Base-by-base conservation (phyloP, 352 stramenopile species). In the Pythium monospermum region DNA sequence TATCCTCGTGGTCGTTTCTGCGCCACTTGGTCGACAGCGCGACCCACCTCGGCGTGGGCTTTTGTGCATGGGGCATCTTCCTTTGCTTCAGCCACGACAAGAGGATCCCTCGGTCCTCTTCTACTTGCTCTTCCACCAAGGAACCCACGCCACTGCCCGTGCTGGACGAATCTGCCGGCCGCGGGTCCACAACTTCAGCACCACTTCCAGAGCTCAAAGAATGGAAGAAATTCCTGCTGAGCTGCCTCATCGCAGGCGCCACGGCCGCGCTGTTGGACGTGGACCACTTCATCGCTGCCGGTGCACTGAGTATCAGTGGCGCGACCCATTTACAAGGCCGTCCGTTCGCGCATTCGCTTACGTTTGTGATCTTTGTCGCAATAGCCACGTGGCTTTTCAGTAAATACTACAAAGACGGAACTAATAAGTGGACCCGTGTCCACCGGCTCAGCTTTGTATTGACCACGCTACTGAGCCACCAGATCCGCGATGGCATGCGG, bases 261-360 rank as follows among this genome's bases (percentile, higher is more conserved):
- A 69, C 62, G 8, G 74, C 74, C 5, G 62, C 67, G 6, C 52
- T 84, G 21, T 61, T 91, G 3, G 79, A 87, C 38, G 47, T 87
- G 23, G 76, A 91, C 64, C 74, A 91, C 61, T 88, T 91, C 51
- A 80, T 88, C 53, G 72, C 70, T 13, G 76, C 79, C 6, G 59
- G 70, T n/a, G 58, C 69, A 1, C 60, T 85, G 35, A 87, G 50
- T 37, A 66, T 91, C 25, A 39, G 57, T 25, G 74, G 67, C 27
- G 79, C 79, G 3, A 86, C 76, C 23, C 71, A 87, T 49, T 60
- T 88, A 37, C 35, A 71, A 7, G 59, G 65, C 43, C 74, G 76
- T 11, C 76, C 79, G 22, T 90, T 90, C 38, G 79, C 72, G 19
- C 76, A 90, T 50, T 43, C 76, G 15, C 72, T 87, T 37, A 76